Evolutionary conservation across 2,329 filamentous ascomycete species (phyloP).

Genomic region (Aspergillus fumigatus): DNA sequence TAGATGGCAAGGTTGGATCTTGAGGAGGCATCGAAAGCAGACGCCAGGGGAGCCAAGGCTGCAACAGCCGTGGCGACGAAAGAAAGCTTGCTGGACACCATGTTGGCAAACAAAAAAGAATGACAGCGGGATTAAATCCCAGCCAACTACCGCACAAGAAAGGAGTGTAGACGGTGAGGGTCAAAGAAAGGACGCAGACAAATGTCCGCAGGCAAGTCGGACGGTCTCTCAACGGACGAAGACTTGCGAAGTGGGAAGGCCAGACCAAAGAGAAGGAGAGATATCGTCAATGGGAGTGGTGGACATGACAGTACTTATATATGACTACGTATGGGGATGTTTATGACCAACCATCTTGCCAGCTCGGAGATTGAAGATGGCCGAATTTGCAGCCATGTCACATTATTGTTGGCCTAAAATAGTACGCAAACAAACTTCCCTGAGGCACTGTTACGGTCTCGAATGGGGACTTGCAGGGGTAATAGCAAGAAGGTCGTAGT

Average conservation of each 20-base stretch:
- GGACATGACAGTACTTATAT: background rate
- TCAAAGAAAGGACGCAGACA: constrained; percentile 56
- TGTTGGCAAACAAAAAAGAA: constrained; percentile 24
- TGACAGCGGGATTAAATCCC: constrained; percentile 29
- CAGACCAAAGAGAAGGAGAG: constrained; percentile 9
- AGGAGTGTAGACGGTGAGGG: constrained; percentile 28
- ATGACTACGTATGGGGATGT: background rate
- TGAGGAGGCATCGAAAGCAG: constrained; percentile 38
- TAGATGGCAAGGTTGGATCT: constrained; percentile 51
- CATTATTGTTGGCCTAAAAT: background rate
- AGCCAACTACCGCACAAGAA: constrained; percentile 32
- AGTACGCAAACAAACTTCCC: background rate
- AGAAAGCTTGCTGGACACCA: constrained; percentile 34
- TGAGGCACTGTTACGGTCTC: background rate
- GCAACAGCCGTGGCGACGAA: constrained; percentile 34
- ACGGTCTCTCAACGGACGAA: constrained; percentile 15
- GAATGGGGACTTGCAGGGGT: background rate
- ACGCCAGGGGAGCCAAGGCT: constrained; percentile 28
- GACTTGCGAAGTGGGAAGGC: constrained; percentile 6
- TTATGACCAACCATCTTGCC: background rate
- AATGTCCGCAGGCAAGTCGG: constrained; percentile 27
- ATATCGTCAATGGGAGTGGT: constrained; percentile 1
- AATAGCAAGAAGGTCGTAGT: background rate
- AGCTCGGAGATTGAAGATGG: background rate
- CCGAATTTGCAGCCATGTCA: background rate